These are phyloP conservation scores for Vitis rupestris DNA, from an alignment of 164 flowering plant genomes.

Conservation along the genomic window DNA sequence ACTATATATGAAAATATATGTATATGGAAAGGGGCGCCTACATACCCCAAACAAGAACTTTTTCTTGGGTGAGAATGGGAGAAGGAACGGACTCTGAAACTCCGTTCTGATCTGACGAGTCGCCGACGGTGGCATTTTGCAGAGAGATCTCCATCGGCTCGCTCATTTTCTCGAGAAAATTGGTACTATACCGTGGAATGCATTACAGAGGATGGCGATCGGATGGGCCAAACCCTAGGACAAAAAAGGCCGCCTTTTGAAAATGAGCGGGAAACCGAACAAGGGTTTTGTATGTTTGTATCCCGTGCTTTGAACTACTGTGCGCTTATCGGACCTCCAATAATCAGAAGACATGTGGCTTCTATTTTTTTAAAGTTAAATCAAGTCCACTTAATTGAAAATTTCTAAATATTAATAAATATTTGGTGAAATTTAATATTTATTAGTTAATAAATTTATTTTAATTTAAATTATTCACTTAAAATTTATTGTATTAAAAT, in stretches of 20 bases:
- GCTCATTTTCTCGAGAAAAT: constrained; percentile 29
- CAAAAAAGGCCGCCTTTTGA: background rate
- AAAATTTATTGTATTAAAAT: no score
- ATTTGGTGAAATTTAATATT: no score
- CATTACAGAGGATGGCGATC: constrained; percentile 1
- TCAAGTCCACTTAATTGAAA: no score
- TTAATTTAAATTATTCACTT: no score
- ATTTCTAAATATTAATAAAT: no score
- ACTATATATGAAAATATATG: no score
- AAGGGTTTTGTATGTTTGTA: background rate
- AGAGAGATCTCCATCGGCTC: constrained; percentile 70
- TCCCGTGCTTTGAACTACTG: no score
- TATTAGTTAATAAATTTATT: no score
- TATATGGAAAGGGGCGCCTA: no score
- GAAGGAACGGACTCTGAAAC: constrained; percentile 27
- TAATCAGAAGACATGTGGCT: no score
- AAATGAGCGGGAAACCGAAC: constrained; percentile 19
- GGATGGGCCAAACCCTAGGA: constrained; percentile 23
- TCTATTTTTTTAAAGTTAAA: no score
- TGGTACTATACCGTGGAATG: background rate
- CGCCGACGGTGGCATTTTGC: constrained; percentile 24
- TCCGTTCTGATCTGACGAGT: constrained; percentile 28
- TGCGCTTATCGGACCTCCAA: no score
- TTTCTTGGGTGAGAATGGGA: constrained; percentile 37
- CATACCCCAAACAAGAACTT: constrained; percentile 74